A percentile compares a stretch with the other conserved stretches of the same genome.
These are phyloP conservation scores for Dactylonectria macrodidyma DNA, from an alignment of 2,329 filamentous ascomycete species.

Conservation along the genomic window DNA sequence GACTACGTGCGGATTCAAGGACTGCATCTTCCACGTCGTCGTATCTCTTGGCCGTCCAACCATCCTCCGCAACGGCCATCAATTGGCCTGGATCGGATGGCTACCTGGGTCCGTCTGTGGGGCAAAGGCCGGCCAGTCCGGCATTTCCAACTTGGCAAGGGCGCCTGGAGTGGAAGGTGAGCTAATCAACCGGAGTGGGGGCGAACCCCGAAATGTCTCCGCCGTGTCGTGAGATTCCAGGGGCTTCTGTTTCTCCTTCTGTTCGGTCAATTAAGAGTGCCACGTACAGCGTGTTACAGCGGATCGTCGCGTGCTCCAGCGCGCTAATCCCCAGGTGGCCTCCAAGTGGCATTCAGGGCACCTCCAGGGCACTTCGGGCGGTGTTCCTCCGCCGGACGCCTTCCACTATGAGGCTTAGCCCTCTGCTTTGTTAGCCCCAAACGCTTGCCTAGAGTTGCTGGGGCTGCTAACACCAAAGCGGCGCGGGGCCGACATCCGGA, in stretches of 20 bases:
- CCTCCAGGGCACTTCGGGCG: constrained; percentile 1
- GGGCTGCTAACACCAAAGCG: constrained; percentile 22
- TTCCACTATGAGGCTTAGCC: no score
- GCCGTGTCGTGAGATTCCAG: constrained; percentile 3
- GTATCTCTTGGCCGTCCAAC: constrained; percentile 2
- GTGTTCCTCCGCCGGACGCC: constrained; percentile 10
- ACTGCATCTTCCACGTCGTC: constrained; percentile 1
- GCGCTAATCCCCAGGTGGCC: neutral
- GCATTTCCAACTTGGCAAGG: constrained; percentile 20
- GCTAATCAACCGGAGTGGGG: constrained; percentile 21
- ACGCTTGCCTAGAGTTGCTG: constrained; percentile 17
- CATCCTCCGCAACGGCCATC: neutral
- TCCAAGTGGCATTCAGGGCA: constrained; percentile 1
- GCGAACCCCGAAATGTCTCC: constrained; percentile 15
- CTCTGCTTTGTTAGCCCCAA: constrained; percentile 17
- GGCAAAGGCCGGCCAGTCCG: constrained; percentile 24
- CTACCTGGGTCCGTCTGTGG: constrained; percentile 11
- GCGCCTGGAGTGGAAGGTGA: constrained; percentile 10
- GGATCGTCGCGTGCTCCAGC: neutral
- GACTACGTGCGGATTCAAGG: neutral
- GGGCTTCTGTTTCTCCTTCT: neutral
- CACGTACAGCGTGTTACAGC: neutral
- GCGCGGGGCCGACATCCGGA: constrained; percentile 39
- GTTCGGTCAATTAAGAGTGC: no score
- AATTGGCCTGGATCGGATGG: neutral